Evolutionary conservation across 1,284 basidiomycete species (phyloP), one percentile per base, ranked within the genome.

Genomic region (Puccinia novopanici): DNA sequence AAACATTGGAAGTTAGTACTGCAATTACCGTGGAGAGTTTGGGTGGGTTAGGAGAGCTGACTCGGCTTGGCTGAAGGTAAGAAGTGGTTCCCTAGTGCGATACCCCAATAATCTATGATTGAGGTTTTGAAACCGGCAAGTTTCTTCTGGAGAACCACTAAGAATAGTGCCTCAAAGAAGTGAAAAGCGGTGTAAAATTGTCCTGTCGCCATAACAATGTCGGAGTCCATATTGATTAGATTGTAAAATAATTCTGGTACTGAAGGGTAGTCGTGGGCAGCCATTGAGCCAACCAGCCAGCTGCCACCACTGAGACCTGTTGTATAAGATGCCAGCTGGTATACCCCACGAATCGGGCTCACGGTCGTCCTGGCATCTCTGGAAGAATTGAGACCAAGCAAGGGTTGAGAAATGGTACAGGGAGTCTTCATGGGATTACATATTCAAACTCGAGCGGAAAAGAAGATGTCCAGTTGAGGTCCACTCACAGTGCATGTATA

Each of bases 261-360:
- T 45, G 61, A 42, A 6, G 76, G 54, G 54, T 78, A 85, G 78
- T 84, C 75, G 83, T 84, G 85, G 81, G 85, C 84, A 22, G 84
- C 81, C 48, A 84, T 76, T 37, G 81, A 63, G 12, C 83, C 82
- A 1, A 84, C 83, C 4, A 83, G 82, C 85, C 85, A 86, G 2
- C 82, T 83, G 4, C 85, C 85, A 42, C 85, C 85, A 5, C 83
- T 84, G 1, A 86, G 82, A 48, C 84, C 85, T 3, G 85, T 83
- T 9, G 84, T 63, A 70, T 85, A 85, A 68, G 84, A 83, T n/a
- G 83, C 83, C 3, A 84, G 75, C 80, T 86, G 85, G 30, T 85
- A 71, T 24, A 86, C 63, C 27, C 85, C 85, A 17, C 84, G 84
- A 3, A 84, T 83, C 5, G 67, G 67, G 37, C 76, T 78, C 27